phyloP scores from a whole-genome alignment of 192 early-diverging fungal species.

The Backusella liffmaniae region DNA sequence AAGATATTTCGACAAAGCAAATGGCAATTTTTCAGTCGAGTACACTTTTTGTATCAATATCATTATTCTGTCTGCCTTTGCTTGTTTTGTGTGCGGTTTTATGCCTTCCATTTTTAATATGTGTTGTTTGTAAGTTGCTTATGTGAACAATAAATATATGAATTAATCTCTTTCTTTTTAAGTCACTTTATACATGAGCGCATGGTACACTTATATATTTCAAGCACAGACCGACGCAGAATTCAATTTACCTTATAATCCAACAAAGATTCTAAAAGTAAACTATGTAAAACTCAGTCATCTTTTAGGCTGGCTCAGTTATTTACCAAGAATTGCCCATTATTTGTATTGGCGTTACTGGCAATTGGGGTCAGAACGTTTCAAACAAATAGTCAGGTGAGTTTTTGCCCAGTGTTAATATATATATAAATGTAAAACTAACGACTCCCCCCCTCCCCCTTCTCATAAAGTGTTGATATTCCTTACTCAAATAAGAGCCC shows the following conservation, averaged over 20 bases:
- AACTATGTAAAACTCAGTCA: conserved; percentile 26
- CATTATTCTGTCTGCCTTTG: conserved; percentile 37
- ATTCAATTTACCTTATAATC: conserved; percentile 43
- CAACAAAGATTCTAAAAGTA: conserved; percentile 37
- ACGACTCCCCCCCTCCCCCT: background rate
- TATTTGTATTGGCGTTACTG: conserved; percentile 37
- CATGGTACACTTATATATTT: conserved; percentile 29
- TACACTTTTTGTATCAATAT: conserved; percentile 36
- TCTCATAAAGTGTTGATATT: conserved; percentile 28
- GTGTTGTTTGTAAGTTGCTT: conserved; percentile 27
- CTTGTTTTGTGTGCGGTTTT: conserved; percentile 30
- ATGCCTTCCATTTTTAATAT: conserved; percentile 34
- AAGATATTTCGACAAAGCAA: background rate
- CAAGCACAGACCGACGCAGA: conserved; percentile 34
- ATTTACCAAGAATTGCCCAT: conserved; percentile 32
- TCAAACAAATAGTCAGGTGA: conserved; percentile 34
- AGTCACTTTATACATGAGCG: conserved; percentile 34
- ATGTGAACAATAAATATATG: background rate
- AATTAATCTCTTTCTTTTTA: background rate
- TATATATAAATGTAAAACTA: background rate
- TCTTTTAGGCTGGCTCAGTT: conserved; percentile 17
- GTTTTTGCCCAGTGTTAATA: background rate
- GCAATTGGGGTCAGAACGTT: conserved; percentile 21
- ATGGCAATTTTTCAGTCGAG: conserved; percentile 32
- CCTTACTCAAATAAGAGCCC: conserved; percentile 13